Conservation (phyloP, 768 basidiomycete genomes). For the Tulasnella sp. region DNA sequence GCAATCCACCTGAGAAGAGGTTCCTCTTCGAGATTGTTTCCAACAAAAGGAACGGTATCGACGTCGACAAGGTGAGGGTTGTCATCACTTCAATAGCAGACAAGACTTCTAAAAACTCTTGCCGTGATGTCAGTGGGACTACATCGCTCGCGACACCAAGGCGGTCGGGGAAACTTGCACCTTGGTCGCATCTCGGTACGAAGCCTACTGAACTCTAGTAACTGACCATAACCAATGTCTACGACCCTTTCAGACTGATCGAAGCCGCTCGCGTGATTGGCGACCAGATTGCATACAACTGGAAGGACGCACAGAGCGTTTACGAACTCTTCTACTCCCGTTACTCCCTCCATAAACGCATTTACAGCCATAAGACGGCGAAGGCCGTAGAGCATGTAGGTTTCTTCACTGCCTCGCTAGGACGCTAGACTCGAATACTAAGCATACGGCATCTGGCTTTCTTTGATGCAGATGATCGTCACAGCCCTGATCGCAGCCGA, state of each 20-base stretch:
- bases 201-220: not conserved
- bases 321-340: constrained; percentile 63
- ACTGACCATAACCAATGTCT: not conserved
- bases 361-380: constrained; percentile 77
- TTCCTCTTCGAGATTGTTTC: constrained; percentile 81
- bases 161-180: constrained; percentile 54
- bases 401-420: not conserved
- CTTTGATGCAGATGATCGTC: constrained; percentile 62
- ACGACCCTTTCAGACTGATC: constrained; percentile 52
- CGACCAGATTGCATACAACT: constrained; percentile 65
- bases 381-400: constrained; percentile 48
- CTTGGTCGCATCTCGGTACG: constrained; percentile 38
- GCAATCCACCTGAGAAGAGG: constrained; percentile 38
- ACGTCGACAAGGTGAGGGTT: constrained; percentile 74
- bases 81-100: not conserved
- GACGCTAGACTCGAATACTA: too few species aligned
- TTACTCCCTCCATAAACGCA: constrained; percentile 68
- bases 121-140: constrained; percentile 34
- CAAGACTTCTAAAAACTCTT: not conserved
- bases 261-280: constrained; percentile 64
- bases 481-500: constrained; percentile 67
- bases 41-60: constrained; percentile 69
- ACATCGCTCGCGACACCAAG: constrained; percentile 63
- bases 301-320: constrained; percentile 68
- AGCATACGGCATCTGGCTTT: too few species aligned